A percentile compares a stretch with the other conserved stretches of the same genome.
Evolutionary conservation across 257 asterid species (phyloP).

Genomic region (Nicotiana obtusifolia): DNA sequence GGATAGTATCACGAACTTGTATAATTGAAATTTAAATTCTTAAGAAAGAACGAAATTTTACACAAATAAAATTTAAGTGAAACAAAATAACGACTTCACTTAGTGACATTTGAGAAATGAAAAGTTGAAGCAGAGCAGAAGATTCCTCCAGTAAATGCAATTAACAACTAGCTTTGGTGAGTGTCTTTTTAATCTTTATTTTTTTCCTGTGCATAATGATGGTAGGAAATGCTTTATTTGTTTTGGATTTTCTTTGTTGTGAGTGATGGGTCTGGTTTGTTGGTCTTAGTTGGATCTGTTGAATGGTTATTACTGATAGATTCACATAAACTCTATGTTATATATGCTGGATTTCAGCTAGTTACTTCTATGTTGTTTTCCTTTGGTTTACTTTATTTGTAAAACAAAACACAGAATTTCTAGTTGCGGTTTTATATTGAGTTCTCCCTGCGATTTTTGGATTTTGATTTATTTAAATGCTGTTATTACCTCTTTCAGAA

Average conservation of each 20-base stretch:
- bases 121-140: background rate
- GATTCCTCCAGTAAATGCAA: background rate
- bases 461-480: background rate
- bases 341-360: background rate
- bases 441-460: background rate
- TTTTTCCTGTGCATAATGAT: background rate
- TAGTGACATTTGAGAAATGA: background rate
- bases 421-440: background rate
- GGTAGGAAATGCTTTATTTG: background rate
- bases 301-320: background rate
- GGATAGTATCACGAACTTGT: background rate
- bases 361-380: background rate
- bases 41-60: background rate
- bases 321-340: background rate
- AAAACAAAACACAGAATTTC: background rate
- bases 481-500: constrained; percentile 31
- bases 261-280: background rate
- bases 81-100: background rate
- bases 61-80: background rate
- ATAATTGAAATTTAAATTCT: background rate
- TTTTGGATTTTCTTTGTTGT: background rate
- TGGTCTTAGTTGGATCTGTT: constrained; percentile 1
- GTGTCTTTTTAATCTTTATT: background rate
- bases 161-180: background rate
- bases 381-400: background rate